Percentiles rank a stretch among this genome's conserved stretches.
phyloP scores from a whole-genome alignment of 257 asterid species.

The Solanum infundibuliforme region DNA sequence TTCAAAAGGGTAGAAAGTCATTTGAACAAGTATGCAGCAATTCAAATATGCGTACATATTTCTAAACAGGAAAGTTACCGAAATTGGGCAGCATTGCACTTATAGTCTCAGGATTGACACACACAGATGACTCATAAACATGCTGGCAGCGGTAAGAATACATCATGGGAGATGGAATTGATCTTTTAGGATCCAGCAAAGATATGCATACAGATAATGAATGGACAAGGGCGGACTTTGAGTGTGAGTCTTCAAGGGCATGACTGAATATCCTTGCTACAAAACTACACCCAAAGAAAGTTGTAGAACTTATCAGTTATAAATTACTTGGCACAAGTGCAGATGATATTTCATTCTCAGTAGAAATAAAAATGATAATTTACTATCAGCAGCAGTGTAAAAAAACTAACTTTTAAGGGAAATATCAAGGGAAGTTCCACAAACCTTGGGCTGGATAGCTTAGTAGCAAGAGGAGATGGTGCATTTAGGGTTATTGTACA shows the following conservation, averaged over 20 bases:
- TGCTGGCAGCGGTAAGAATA: constrained; percentile 78
- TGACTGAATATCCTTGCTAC: constrained; percentile 83
- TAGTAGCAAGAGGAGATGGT: constrained; percentile 90
- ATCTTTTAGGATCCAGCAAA: constrained; percentile 86
- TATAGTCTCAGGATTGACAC: constrained; percentile 75
- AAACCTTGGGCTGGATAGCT: constrained; percentile 84
- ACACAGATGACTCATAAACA: constrained; percentile 54
- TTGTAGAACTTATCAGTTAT: background rate
- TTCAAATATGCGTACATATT: background rate
- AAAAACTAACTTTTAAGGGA: background rate
- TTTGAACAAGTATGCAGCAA: background rate
- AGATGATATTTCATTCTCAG: background rate
- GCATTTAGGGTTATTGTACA: constrained; percentile 81
- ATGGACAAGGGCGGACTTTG: constrained; percentile 78
- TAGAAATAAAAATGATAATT: background rate
- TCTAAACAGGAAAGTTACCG: constrained; percentile 27
- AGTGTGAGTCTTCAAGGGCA: constrained; percentile 73
- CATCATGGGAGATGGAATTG: constrained; percentile 57
- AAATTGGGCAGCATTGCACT: constrained; percentile 96
- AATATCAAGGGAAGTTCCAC: constrained; percentile 12
- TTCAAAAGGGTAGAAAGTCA: background rate
- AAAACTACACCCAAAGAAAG: constrained; percentile 45
- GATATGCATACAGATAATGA: constrained; percentile 88
- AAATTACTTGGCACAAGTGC: background rate
- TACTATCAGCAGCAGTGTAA: background rate